These are phyloP conservation scores for Talaromyces pinophilus DNA, from an alignment of 2,329 filamentous ascomycete species.

Conservation along the genomic window DNA sequence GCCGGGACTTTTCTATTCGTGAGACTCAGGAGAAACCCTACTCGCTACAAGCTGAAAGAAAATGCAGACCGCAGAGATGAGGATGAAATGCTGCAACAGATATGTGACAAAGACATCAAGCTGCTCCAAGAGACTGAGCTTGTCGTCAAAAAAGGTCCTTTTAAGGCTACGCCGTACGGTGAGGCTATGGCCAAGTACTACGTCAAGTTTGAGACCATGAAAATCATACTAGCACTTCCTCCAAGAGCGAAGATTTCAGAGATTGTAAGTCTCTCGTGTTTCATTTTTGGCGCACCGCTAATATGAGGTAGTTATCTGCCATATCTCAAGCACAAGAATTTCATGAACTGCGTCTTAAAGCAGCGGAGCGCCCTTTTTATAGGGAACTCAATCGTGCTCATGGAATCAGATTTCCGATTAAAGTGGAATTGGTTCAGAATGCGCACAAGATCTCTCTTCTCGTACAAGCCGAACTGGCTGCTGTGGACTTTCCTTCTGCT, in stretches of 20 bases:
- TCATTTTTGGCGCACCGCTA: neutral
- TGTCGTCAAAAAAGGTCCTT: slow-evolving; percentile 51
- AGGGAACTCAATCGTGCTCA: slow-evolving; percentile 70
- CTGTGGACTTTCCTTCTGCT: slow-evolving; percentile 61
- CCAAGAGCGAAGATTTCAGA: slow-evolving; percentile 62
- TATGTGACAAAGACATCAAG: slow-evolving; percentile 69
- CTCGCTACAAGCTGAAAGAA: slow-evolving; percentile 67
- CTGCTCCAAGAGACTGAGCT: slow-evolving; percentile 64
- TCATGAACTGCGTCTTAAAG: slow-evolving; percentile 68
- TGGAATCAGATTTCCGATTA: slow-evolving; percentile 70
- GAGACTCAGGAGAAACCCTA: slow-evolving; percentile 69
- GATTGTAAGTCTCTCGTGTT: slow-evolving; percentile 58
- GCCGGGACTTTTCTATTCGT: slow-evolving; percentile 76
- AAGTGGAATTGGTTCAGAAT: slow-evolving; percentile 63
- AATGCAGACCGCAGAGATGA: slow-evolving; percentile 52
- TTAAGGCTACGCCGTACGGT: slow-evolving; percentile 71
- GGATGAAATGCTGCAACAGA: slow-evolving; percentile 67
- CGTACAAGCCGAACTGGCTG: slow-evolving; percentile 73
- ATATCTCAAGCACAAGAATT: slow-evolving; percentile 72
- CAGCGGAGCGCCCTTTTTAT: slow-evolving; percentile 68
- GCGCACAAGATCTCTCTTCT: slow-evolving; percentile 77
- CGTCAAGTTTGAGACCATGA: slow-evolving; percentile 78
- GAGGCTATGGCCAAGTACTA: slow-evolving; percentile 83
- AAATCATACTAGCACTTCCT: slow-evolving; percentile 64
- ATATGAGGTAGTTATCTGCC: slow-evolving; percentile 59